A percentile compares a stretch with the other conserved stretches of the same genome.
Conservation (phyloP, 345 rosid genomes). For the Lepidium aucheri region DNA sequence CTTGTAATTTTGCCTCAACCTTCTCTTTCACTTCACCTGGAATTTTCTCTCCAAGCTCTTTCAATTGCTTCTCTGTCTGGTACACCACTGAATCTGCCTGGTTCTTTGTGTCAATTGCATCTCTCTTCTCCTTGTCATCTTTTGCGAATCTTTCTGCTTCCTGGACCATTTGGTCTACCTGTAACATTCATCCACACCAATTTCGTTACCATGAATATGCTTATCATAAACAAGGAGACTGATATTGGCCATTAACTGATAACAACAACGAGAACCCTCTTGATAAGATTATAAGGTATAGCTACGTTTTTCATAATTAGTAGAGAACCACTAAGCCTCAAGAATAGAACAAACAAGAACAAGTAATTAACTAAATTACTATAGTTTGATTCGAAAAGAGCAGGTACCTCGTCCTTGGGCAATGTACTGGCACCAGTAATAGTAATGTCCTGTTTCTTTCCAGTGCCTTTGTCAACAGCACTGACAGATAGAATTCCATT, state of each 20-base stretch:
- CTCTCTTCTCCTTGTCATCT: slow-evolving; percentile 96
- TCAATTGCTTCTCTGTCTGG: slow-evolving; percentile 93
- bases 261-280: not conserved
- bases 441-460: slow-evolving; percentile 94
- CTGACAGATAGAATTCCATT: slow-evolving; percentile 85
- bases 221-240: not conserved
- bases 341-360: not conserved
- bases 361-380: not conserved
- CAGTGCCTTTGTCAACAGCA: slow-evolving; percentile 81
- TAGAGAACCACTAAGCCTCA: not conserved
- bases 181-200: slow-evolving; percentile 7
- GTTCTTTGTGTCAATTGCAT: slow-evolving; percentile 94
- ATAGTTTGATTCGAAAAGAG: not conserved
- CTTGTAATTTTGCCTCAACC: slow-evolving; percentile 78
- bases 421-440: slow-evolving; percentile 95
- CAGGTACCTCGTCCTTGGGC: slow-evolving; percentile 81
- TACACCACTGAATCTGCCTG: slow-evolving; percentile 90
- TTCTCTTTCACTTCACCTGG: slow-evolving; percentile 85
- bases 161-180: slow-evolving; percentile 86
- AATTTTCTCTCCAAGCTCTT: slow-evolving; percentile 85
- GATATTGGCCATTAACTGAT: not conserved
- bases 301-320: not conserved
- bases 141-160: slow-evolving; percentile 83
- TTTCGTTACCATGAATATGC: not conserved
- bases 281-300: not conserved